Evolutionary conservation across 768 basidiomycete species (phyloP).

Genomic region (Suillus plorans): DNA sequence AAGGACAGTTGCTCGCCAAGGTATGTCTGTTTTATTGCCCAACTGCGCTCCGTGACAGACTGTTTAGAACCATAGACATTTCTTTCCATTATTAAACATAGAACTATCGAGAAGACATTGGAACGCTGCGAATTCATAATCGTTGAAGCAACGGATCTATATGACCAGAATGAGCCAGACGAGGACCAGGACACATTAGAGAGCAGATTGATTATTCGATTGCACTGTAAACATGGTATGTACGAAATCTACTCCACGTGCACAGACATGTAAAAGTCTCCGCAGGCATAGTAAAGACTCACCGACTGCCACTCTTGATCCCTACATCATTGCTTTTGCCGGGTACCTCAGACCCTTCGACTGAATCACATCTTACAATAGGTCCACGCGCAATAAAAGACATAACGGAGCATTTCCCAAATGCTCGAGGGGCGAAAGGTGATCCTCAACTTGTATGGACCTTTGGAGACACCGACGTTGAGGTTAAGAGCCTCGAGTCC

Average conservation of each 20-base stretch:
- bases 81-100: constrained; percentile 71
- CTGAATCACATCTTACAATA: constrained; percentile 67
- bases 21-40: constrained; percentile 33
- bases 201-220: constrained; percentile 66
- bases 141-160: constrained; percentile 47
- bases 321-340: constrained; percentile 64
- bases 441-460: constrained; percentile 83
- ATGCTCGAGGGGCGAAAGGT: constrained; percentile 56
- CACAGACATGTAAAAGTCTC: constrained; percentile 10
- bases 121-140: constrained; percentile 77
- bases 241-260: not conserved
- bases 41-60: constrained; percentile 1
- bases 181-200: constrained; percentile 58
- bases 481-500: constrained; percentile 66
- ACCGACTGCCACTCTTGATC: constrained; percentile 62
- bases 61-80: constrained; percentile 47
- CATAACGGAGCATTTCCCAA: constrained; percentile 80
- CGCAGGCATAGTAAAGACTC: constrained; percentile 79
- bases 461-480: constrained; percentile 69
- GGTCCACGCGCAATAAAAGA: constrained; percentile 73
- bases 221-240: constrained; percentile 84
- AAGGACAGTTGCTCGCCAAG: constrained; percentile 71
- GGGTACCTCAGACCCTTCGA: constrained; percentile 52
- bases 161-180: constrained; percentile 25
- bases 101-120: constrained; percentile 72